Evolutionary conservation across 768 basidiomycete genomes (phyloP), one percentile per base, ranked within the genome.

Genomic region (Psilocybe cubensis): DNA sequence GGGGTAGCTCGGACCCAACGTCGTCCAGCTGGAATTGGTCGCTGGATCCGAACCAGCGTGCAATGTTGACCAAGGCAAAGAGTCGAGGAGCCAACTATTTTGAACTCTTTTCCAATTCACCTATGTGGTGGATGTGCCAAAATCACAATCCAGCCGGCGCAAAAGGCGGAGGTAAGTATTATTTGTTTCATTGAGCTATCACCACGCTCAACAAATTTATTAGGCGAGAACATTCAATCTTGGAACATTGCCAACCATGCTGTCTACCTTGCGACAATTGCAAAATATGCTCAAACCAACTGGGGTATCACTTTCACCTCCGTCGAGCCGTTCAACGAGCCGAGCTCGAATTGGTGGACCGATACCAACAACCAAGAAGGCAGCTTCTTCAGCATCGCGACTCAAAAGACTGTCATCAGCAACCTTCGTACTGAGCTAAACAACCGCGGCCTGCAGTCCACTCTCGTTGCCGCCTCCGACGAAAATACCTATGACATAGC

Each of bases 111-210:
- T 63, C 62, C 18, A 63, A 63, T 23, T 63, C 62, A 7, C 62
- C 62, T 8, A 52, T 63, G 56, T 63, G 62, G 62, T 63, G 62
- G 62, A 63, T 63, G 62, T 63, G 62, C 52, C 43, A 24, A 28
- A 59, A 63, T 29, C 62, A 63, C 48, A 63, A 63, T 33, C 62
- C 62, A 8, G 55, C 62, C 29, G 62, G 62, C 3, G 62, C 58
- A 4, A 21, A 33, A 1, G 47, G 45, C 27, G 62, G 58, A 17
- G 51, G 59, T 61, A 8, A 35, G 55, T 28, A n/a, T 25, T 18
- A 8, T 35, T 44, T 10, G 23, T 4, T 41, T 38, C 35, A 24
- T 27, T 18, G 17, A 8, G 23, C 11, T 35, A 20, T 9, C 11
- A 20, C 12, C n/a, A 6, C n/a, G 5, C n/a, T 21, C 1, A n/a